These are phyloP conservation scores for Oemleria cerasiformis DNA, from an alignment of 306 rosid genomes.

Conservation along the genomic window DNA sequence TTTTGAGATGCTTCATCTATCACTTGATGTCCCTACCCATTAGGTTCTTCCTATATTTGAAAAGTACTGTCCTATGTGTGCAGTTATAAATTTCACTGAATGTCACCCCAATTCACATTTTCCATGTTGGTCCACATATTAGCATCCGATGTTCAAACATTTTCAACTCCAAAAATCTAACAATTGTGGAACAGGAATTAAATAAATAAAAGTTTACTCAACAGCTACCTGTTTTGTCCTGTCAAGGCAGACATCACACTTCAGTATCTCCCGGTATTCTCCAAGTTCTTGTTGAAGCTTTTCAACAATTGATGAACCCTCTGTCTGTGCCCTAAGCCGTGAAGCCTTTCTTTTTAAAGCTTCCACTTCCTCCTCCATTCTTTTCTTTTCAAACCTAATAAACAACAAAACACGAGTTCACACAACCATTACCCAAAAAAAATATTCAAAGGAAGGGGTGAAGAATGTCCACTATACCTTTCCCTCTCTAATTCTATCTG, in stretches of 20 bases:
- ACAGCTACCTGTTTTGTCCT: constrained; percentile 79
- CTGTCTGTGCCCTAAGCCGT: constrained; percentile 55
- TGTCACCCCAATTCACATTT: background rate
- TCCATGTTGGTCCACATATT: constrained; percentile 7
- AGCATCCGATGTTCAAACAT: background rate
- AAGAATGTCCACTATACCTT: constrained; percentile 43
- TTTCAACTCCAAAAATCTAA: background rate
- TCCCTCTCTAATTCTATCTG: constrained; percentile 78
- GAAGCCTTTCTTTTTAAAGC: constrained; percentile 63
- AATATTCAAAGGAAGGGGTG: constrained; percentile 9
- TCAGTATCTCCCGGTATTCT: constrained; percentile 80
- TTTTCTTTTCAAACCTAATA: constrained; percentile 68
- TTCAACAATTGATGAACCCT: constrained; percentile 64
- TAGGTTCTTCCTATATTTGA: background rate
- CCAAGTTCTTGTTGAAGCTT: constrained; percentile 81
- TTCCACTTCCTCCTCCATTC: constrained; percentile 74
- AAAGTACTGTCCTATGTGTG: background rate
- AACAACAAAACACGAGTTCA: constrained; percentile 12
- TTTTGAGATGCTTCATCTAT: background rate
- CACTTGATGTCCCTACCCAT: background rate
- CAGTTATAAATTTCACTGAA: background rate
- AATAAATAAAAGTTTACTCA: background rate
- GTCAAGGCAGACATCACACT: constrained; percentile 82
- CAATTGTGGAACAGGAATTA: background rate
- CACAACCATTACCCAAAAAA: background rate